phyloP scores from a whole-genome alignment of 352 stramenopile genomes.

The Phytopythium ostracodes region DNA sequence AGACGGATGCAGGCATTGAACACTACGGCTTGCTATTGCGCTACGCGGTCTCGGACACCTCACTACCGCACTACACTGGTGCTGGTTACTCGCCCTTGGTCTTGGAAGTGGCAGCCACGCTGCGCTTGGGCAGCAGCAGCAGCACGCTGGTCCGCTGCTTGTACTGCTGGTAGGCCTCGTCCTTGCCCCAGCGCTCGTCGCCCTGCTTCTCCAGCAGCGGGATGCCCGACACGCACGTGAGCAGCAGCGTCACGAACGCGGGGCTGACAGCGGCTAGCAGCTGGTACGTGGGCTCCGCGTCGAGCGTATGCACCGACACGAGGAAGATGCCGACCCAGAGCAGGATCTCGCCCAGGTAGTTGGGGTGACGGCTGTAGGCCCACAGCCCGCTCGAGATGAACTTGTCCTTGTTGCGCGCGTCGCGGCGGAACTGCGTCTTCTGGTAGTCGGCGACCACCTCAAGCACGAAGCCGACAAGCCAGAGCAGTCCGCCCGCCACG shows the following conservation, averaged over 20 bases:
- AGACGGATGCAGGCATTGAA: too few relatives aligned
- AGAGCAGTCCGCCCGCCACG: conserved; percentile 30
- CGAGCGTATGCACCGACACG: conserved; percentile 36
- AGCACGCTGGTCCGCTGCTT: conserved; percentile 62
- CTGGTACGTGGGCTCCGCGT: conserved; percentile 28
- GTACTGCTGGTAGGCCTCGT: conserved; percentile 66
- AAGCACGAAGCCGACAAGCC: conserved; percentile 63
- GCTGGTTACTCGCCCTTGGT: conserved; percentile 1
- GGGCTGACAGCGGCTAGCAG: conserved; percentile 45
- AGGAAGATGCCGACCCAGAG: conserved; percentile 82
- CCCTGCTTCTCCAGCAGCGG: conserved; percentile 70
- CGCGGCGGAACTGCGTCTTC: conserved; percentile 73
- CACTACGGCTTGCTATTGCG: too few relatives aligned
- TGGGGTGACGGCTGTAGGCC: conserved; percentile 88
- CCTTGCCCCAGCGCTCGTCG: conserved; percentile 57
- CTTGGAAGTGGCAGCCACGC: conserved; percentile 1
- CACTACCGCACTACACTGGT: too few relatives aligned
- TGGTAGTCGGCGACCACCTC: conserved; percentile 78
- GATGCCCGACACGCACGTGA: conserved; percentile 61
- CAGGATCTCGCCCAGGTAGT: conserved; percentile 90
- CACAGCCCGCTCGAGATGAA: conserved; percentile 80
- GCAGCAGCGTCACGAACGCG: conserved; percentile 58
- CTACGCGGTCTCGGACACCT: too few relatives aligned
- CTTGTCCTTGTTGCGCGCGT: conserved; percentile 59
- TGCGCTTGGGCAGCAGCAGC: conserved; percentile 25